Evolutionary conservation across 2,329 filamentous ascomycete genomes (phyloP), one percentile per base, ranked within the genome.

Genomic region (Verticillium tricorpus): DNA sequence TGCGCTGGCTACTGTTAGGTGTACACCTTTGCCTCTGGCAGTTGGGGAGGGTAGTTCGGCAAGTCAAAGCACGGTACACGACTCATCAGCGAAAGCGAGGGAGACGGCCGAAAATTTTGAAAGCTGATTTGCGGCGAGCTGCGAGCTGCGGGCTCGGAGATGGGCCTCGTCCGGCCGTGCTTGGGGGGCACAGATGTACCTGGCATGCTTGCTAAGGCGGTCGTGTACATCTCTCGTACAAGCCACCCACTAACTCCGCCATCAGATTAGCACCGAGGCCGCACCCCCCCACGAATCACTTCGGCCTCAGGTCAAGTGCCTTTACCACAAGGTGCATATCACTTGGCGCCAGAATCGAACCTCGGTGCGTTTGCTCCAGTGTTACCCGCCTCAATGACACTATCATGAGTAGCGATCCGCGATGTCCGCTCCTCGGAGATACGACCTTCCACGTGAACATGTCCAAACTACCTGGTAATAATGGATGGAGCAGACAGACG

Each of bases 341-440:
- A 4, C 6, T 52, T n/a, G 19, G n/a, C 5, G 45, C 19, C 22
- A 19, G 45, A 14, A 22, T 19, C 19, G 45, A 52, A 19, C 19
- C 45, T 52, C 19, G 45, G 45, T 22, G 45, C 8, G 5, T 12
- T 19, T 52, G 45, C 5, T 52, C 19, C 45, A 52, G 45, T 52
- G n/a, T 52, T 22, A 52, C 45, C 45, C 45, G 45, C 45, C 9
- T 52, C 45, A 52, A 52, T 52, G 45, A 52, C 45, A n/a, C 8
- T 52, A 19, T 52, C 45, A 52, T 11, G 22, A 45, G 39, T 45
- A 8, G n/a, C 5, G 39, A 22, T 45, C n/a, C 45, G 19, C 22
- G 45, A 4, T 52, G 12, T 54, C 34, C 15, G 14, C 34, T 35
- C 45, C 37, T 64, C 63, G 62, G 63, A 64, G 62, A 63, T 64